Evolutionary conservation across 1,139 yeast species (phyloP).

Genomic region (Chernovozyma aurita): DNA sequence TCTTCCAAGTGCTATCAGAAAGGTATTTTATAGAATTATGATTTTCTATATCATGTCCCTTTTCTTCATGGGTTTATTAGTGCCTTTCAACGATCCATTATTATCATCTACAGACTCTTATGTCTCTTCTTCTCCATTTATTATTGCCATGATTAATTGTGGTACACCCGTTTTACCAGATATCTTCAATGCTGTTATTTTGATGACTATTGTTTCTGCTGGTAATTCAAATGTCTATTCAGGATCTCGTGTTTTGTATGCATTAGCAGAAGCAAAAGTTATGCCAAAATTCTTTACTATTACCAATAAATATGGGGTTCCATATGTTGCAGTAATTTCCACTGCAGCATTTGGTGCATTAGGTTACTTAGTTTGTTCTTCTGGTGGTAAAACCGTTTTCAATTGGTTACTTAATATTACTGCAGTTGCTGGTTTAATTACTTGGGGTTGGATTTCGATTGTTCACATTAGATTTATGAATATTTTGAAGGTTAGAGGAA

Average conservation of each 20-base stretch:
- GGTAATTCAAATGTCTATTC: slow-evolving; percentile 79
- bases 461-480: slow-evolving; percentile 67
- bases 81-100: slow-evolving; percentile 68
- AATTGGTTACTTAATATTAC: slow-evolving; percentile 80
- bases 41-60: slow-evolving; percentile 77
- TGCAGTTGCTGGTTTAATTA: slow-evolving; percentile 69
- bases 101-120: slow-evolving; percentile 21
- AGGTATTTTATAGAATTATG: slow-evolving; percentile 75
- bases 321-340: slow-evolving; percentile 52
- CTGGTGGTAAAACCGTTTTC: slow-evolving; percentile 66
- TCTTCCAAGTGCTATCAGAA: slow-evolving; percentile 80
- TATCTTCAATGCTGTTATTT: slow-evolving; percentile 71
- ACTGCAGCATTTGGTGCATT: slow-evolving; percentile 61
- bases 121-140: slow-evolving; percentile 48
- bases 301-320: slow-evolving; percentile 64
- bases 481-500: slow-evolving; percentile 54
- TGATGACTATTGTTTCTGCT: slow-evolving; percentile 68
- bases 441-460: slow-evolving; percentile 67
- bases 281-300: slow-evolving; percentile 55
- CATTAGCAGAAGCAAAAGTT: slow-evolving; percentile 55
- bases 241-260: slow-evolving; percentile 69
- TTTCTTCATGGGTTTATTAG: slow-evolving; percentile 76
- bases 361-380: slow-evolving; percentile 65
- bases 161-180: slow-evolving; percentile 59
- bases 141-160: slow-evolving; percentile 57